phyloP scores from a whole-genome alignment of 169 alveolate genomes.

The Eimeria maxima region DNA sequence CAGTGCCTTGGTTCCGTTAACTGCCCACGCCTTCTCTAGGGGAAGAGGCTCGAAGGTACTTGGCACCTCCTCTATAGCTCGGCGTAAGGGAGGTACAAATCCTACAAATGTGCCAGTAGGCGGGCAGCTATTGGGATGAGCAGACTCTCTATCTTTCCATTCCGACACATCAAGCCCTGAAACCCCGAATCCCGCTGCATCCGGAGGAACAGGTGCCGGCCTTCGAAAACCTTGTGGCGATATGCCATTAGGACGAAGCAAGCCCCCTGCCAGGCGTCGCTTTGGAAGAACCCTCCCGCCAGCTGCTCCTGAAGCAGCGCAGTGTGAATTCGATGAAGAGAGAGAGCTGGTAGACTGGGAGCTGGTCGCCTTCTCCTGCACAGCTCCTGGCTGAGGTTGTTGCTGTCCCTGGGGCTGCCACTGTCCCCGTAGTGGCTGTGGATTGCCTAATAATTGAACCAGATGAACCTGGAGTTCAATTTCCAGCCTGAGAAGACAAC shows the following conservation, averaged over 20 bases:
- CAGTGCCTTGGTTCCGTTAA: constrained; percentile 30
- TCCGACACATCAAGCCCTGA: background rate
- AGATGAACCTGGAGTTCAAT: constrained; percentile 35
- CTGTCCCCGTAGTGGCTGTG: constrained; percentile 47
- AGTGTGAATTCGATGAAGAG: background rate
- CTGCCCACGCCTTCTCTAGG: background rate
- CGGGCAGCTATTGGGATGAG: background rate
- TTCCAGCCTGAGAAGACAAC: constrained; percentile 35
- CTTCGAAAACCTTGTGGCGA: background rate
- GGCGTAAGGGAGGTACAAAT: constrained; percentile 27
- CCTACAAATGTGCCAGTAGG: background rate
- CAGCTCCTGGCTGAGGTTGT: background rate
- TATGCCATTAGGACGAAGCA: constrained; percentile 51
- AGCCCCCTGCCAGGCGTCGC: constrained; percentile 66
- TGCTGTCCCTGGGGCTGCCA: background rate
- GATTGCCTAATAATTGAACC: constrained; percentile 63
- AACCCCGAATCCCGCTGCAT: background rate
- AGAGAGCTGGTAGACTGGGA: background rate
- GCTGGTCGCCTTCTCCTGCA: background rate
- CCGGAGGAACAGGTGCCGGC: background rate
- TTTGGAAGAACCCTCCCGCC: background rate
- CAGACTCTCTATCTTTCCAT: background rate
- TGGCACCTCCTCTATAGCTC: background rate
- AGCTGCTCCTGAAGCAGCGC: background rate
- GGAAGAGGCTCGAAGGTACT: background rate